These are phyloP conservation scores for Platismatia glauca DNA, from an alignment of 495 filamentous ascomycete genomes.

Conservation along the genomic window DNA sequence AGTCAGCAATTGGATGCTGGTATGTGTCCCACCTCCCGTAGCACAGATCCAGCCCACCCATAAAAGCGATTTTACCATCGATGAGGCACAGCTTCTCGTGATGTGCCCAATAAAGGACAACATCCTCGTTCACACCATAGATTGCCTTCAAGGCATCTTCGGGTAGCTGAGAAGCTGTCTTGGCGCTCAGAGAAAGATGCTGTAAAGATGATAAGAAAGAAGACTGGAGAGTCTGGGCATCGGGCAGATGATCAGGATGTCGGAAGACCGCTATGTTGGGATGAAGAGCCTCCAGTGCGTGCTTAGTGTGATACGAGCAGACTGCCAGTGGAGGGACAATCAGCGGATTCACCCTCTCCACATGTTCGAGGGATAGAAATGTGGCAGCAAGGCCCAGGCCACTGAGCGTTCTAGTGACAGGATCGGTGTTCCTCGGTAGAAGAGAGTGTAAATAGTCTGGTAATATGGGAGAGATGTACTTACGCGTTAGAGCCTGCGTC, in stretches of 20 bases:
- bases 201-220: constrained; percentile 43
- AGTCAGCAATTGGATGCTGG: constrained; percentile 75
- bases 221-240: constrained; percentile 48
- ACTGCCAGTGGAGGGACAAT: constrained; percentile 47
- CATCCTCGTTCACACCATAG: constrained; percentile 72
- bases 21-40: constrained; percentile 58
- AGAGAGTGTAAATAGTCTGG: constrained; percentile 37
- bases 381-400: constrained; percentile 33
- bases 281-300: constrained; percentile 67
- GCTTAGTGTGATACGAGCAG: constrained; percentile 77
- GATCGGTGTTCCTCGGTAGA: constrained; percentile 32
- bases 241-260: constrained; percentile 82
- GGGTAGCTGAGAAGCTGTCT: constrained; percentile 49
- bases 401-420: constrained; percentile 27
- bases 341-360: constrained; percentile 36
- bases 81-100: constrained; percentile 89
- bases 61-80: constrained; percentile 75
- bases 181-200: constrained; percentile 43
- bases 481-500: constrained; percentile 74
- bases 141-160: constrained; percentile 60
- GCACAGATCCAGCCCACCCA: constrained; percentile 63
- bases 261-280: constrained; percentile 86
- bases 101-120: constrained; percentile 89
- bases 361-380: constrained; percentile 36
- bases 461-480: constrained; percentile 40